Conservation (phyloP, 2,329 filamentous ascomycete genomes). For the Aspergillus oerlinghausenensis region DNA sequence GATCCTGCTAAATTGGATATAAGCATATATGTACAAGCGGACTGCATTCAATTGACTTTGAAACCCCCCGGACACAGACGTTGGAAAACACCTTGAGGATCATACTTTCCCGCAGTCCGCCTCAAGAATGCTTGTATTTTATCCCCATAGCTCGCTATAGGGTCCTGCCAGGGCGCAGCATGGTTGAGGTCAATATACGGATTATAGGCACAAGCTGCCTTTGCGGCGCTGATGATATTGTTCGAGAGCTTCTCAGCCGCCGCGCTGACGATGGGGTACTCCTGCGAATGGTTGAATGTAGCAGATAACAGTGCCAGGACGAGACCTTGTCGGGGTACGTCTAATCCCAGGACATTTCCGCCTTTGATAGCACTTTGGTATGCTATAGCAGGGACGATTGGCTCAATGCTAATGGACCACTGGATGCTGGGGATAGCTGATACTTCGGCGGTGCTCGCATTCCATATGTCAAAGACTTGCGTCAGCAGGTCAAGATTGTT, state of each 20-base stretch:
- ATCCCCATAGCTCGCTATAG: neutral
- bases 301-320: too few species aligned
- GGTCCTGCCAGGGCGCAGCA: neutral
- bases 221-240: neutral
- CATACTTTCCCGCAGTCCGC: neutral
- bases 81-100: neutral
- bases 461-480: too few species aligned
- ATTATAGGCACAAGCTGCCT: neutral
- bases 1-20: too few species aligned
- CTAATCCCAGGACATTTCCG: neutral
- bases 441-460: too few species aligned
- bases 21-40: too few species aligned
- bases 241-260: neutral
- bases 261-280: too few species aligned
- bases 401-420: neutral
- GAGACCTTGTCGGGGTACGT: too few species aligned
- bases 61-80: neutral
- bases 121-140: neutral
- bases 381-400: neutral
- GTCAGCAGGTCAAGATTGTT: neutral
- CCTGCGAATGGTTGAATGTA: too few species aligned
- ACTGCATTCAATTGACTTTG: neutral
- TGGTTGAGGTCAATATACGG: neutral
- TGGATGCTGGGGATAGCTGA: too few species aligned
- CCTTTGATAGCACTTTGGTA: neutral